Base-by-base conservation (phyloP, 495 filamentous ascomycete species). In the Acidomyces sp. region DNA sequence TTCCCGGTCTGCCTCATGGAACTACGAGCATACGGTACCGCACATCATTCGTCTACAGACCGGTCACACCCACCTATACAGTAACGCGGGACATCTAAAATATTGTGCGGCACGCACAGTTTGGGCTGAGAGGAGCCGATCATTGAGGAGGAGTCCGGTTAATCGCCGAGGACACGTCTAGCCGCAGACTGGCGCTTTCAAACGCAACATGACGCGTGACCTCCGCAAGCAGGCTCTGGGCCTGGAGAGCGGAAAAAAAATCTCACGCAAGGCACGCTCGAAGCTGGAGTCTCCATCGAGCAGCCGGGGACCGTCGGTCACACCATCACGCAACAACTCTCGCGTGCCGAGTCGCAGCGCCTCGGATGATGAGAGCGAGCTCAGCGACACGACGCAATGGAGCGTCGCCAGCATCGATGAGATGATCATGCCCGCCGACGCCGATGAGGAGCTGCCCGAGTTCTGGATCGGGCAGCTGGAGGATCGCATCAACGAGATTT, bases 191-290 rank as follows among this genome's bases (percentile, higher is more conserved):
- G n/a, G 16, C 4, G 35, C 20, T 6, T 24, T 40, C 3, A 28
- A 6, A 13, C 20, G 11, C 26, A 17, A 29, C 49, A 68, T 49
- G 27, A 86, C 85, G 82, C 77, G 69, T 56, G 78, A 84, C 53
- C 72, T 95, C 39, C 74, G 83, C 52, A 78, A 87, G 55, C 82
- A 82, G 58, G 85, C 82, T 24, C 69, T 83, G 6, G 26, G 26
- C 18, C 34, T 44, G 5, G 82, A 87, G 66, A 82, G 78, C 63
- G 76, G 77, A 57, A 97, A 97, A 67, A 97, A 88, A 25, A 69
- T 90, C 35, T 95, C 90, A 25, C 77, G 80, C 55, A 94, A 93
- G 63, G 86, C 86, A 5, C 78, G 75, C 35, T 82, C 81, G 11
- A 70, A 74, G 34, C 70, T 75, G 33, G 73, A 68, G 3, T 85